A percentile compares a stretch with the other conserved stretches of the same genome.
Evolutionary conservation across 2,329 filamentous ascomycete species (phyloP).

Genomic region (Arachnopeziza araneosa): DNA sequence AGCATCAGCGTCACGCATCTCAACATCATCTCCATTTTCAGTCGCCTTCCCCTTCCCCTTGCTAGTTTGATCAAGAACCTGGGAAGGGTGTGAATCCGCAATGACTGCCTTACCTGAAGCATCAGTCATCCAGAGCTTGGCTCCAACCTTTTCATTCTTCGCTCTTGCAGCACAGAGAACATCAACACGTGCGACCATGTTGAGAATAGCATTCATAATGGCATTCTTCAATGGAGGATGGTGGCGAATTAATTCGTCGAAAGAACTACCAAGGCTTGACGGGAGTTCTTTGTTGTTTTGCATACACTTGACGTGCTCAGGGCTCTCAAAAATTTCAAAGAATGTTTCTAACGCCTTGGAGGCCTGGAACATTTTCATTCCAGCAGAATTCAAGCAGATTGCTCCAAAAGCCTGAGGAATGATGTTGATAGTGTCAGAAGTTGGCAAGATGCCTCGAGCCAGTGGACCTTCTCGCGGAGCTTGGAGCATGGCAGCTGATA

Average conservation of each 20-base stretch:
- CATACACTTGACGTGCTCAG: constrained; percentile 80
- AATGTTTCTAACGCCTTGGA: constrained; percentile 81
- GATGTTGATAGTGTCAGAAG: constrained; percentile 79
- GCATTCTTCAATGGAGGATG: constrained; percentile 76
- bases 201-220: constrained; percentile 79
- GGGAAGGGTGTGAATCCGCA: constrained; percentile 40
- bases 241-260: constrained; percentile 92
- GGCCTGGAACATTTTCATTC: constrained; percentile 79
- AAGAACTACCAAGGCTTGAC: constrained; percentile 70
- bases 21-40: constrained; percentile 51
- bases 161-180: constrained; percentile 68
- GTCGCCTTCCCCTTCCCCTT: constrained; percentile 37
- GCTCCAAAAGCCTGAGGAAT: constrained; percentile 87
- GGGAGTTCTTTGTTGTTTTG: constrained; percentile 68
- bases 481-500: constrained; percentile 45
- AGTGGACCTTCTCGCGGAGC: constrained; percentile 39
- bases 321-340: constrained; percentile 94
- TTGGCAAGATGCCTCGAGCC: constrained; percentile 75
- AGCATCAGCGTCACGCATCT: constrained; percentile 55
- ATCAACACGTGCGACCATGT: constrained; percentile 80
- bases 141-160: constrained; percentile 64
- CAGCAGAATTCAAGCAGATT: constrained; percentile 83
- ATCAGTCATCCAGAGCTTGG: constrained; percentile 66
- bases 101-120: constrained; percentile 52
- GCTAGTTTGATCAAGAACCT: constrained; percentile 19